These are phyloP conservation scores for Stentor roeselii DNA, from an alignment of 73 alveolate genomes.

Conservation along the genomic window DNA sequence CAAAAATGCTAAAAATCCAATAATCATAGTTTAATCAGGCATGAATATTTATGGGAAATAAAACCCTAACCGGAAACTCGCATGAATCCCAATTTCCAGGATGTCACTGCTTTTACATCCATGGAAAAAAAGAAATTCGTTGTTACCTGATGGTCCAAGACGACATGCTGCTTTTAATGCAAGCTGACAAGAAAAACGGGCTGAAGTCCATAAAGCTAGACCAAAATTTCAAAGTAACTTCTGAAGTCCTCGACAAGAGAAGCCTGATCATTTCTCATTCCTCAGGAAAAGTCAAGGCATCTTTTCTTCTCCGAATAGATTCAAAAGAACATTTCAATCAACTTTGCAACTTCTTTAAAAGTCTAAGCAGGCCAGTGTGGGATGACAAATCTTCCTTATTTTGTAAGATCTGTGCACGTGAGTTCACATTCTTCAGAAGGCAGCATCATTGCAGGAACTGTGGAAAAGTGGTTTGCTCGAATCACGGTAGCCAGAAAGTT, in stretches of 20 bases:
- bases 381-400: not conserved
- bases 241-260: not conserved
- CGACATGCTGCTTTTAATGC: no score
- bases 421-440: not conserved
- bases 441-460: slow-evolving; percentile 25
- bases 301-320: not conserved
- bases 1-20: no score
- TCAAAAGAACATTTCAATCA: not conserved
- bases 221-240: not conserved
- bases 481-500: not conserved
- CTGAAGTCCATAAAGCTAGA: not conserved
- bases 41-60: no score
- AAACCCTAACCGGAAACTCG: no score
- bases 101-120: no score
- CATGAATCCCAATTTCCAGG: no score
- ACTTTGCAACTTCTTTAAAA: not conserved
- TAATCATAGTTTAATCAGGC: no score
- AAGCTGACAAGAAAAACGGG: no score
- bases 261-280: not conserved
- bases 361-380: not conserved
- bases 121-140: no score
- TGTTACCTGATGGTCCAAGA: no score
- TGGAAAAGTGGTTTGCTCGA: slow-evolving; percentile 1
- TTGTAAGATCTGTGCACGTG: not conserved
- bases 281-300: not conserved